A percentile compares a stretch with the other conserved stretches of the same genome.
These are phyloP conservation scores for Terfezia boudieri DNA, from an alignment of 495 filamentous ascomycete species.

Conservation along the genomic window DNA sequence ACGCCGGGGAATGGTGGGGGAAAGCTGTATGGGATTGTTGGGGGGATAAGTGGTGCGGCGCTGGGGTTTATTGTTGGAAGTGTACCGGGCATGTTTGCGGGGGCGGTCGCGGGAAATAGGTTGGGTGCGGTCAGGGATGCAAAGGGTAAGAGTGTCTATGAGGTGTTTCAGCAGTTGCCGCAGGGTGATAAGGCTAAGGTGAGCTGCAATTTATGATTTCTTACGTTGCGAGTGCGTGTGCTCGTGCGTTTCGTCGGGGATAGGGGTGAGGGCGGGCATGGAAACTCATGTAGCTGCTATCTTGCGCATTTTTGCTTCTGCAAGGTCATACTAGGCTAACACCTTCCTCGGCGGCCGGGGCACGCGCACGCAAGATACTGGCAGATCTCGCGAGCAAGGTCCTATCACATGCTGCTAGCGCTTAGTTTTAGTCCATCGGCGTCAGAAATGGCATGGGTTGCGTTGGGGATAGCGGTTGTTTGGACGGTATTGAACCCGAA, in stretches of 20 bases:
- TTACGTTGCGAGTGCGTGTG: not conserved
- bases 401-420: not conserved
- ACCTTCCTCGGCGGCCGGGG: no score
- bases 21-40: constrained; percentile 69
- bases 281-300: no score
- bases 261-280: no score
- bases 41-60: constrained; percentile 67
- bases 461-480: no score
- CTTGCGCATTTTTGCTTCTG: no score
- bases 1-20: constrained; percentile 18
- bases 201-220: not conserved
- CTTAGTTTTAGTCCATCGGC: not conserved
- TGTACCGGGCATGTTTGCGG: constrained; percentile 67
- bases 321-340: no score
- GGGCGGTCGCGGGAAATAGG: constrained; percentile 78
- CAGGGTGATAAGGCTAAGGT: constrained; percentile 56
- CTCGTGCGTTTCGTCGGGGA: no score
- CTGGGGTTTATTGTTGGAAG: constrained; percentile 91
- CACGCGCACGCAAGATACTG: not conserved
- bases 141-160: constrained; percentile 85
- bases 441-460: no score
- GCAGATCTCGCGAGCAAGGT: not conserved
- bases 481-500: no score
- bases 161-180: constrained; percentile 70
- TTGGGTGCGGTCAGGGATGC: constrained; percentile 72